Conservation (phyloP, 495 filamentous ascomycete genomes). For the Parathielavia appendiculata region DNA sequence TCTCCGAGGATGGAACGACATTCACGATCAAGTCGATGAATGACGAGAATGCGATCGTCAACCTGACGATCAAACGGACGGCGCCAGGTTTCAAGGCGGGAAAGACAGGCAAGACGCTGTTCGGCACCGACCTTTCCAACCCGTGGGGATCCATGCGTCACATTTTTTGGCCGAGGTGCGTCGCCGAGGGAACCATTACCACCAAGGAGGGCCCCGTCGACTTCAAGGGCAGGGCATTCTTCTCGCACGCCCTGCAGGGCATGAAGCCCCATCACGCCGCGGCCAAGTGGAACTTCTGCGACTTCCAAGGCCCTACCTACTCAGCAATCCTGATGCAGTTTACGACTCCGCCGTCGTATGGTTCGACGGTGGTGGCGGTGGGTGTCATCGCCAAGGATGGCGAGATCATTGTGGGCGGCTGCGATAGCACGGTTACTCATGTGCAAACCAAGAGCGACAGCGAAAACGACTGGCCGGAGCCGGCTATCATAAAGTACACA, state of each 20-base stretch:
- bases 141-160: conserved; percentile 94
- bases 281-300: conserved; percentile 85
- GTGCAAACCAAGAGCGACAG: conserved; percentile 61
- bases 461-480: conserved; percentile 86
- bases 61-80: conserved; percentile 69
- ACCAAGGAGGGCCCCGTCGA: conserved; percentile 80
- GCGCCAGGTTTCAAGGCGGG: conserved; percentile 83
- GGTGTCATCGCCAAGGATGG: conserved; percentile 76
- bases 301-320: conserved; percentile 82
- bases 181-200: conserved; percentile 73
- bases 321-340: conserved; percentile 94
- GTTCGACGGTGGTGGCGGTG: conserved; percentile 78
- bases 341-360: conserved; percentile 92
- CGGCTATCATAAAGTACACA: conserved; percentile 63
- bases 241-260: conserved; percentile 80
- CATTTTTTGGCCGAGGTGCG: conserved; percentile 85
- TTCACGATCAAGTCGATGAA: conserved; percentile 83
- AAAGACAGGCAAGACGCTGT: conserved; percentile 77
- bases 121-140: conserved; percentile 73
- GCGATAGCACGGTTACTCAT: conserved; percentile 58
- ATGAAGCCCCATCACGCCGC: conserved; percentile 99
- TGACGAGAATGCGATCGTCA: conserved; percentile 70
- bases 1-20: conserved; percentile 74
- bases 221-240: conserved; percentile 71
- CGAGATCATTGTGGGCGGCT: conserved; percentile 70